Evolutionary conservation across 192 early-diverging fungal genomes (phyloP), one percentile per base, ranked within the genome.

Genomic region (Thamnidium elegans): DNA sequence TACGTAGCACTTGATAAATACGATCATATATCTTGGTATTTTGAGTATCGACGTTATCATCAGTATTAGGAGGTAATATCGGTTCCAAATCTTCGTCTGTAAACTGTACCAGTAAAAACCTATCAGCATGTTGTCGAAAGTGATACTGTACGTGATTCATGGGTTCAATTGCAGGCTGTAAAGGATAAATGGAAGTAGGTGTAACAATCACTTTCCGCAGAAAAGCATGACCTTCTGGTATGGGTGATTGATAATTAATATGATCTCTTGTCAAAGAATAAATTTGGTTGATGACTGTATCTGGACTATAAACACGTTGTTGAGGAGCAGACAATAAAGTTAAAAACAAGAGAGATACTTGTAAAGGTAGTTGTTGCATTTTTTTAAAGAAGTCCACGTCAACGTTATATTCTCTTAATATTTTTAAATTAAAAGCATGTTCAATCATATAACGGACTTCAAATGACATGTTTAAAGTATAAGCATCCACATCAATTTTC

Each of bases 91-190:
- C 75, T 51, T 92, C 90, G 51, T 90, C 87, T 11, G 72, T 68
- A 60, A 90, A 90, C n/a, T 80, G 75, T 8, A 92, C 85, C 9
- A 87, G 79, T 9, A 92, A 31, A 44, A 92, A 92, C 6, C 78
- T 69, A 42, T 87, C 75, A 13, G 58, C 44, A n/a, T 78, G 59
- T 2, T 69, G 21, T 15, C 61, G 55, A 70, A 78, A 86, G 9
- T 82, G 68, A 3, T 88, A 80, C 8, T 89, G 66, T 23, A 89
- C 74, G 19, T 87, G 78, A 69, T 90, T 90, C 21, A 80, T 76
- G 0, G 80, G 80, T 52, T 91, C 86, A 32, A 85, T 73, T 1
- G 80, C 71, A 0, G 88, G 86, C 1, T 83, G 81, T 5, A 79
- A 71, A 14, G 87, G 67, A 65, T 86, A 86, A 13, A 89, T 72